A percentile compares a stretch with the other conserved stretches of the same genome.
Evolutionary conservation across 805 yeast genomes (phyloP).

Genomic region (Candida hispaniensis): DNA sequence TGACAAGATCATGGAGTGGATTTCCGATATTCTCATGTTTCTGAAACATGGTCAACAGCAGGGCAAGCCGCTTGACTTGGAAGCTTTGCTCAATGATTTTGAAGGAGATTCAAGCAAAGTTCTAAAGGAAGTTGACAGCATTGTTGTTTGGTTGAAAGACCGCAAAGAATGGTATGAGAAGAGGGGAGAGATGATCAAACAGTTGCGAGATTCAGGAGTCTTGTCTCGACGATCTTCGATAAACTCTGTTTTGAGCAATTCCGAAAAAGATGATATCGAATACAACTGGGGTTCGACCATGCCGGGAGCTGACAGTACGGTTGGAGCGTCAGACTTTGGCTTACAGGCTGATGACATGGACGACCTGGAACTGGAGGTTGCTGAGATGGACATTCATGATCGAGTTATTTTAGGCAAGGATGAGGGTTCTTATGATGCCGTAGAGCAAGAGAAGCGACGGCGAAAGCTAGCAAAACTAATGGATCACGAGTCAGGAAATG

Average conservation of each 20-base stretch:
- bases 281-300: slow-evolving; percentile 9
- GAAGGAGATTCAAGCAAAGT: slow-evolving; percentile 31
- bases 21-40: slow-evolving; percentile 51
- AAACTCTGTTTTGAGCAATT: slow-evolving; percentile 2
- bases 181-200: slow-evolving; percentile 2
- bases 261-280: slow-evolving; percentile 7
- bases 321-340: slow-evolving; percentile 9
- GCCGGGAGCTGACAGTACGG: slow-evolving; percentile 4
- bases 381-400: slow-evolving; percentile 12
- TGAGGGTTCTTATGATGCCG: slow-evolving; percentile 8
- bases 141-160: slow-evolving; percentile 28
- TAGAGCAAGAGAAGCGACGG: slow-evolving; percentile 6
- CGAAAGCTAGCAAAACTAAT: slow-evolving; percentile 1
- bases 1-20: slow-evolving; percentile 63
- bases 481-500: slow-evolving; percentile 1
- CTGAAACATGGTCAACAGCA: slow-evolving; percentile 46
- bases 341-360: slow-evolving; percentile 5
- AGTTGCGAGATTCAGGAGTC: slow-evolving; percentile 5
- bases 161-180: slow-evolving; percentile 19
- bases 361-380: slow-evolving; percentile 10
- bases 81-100: slow-evolving; percentile 26
- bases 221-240: background rate
- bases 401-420: slow-evolving; percentile 11
- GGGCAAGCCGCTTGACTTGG: slow-evolving; percentile 38
- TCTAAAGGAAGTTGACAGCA: slow-evolving; percentile 32